Evolutionary conservation across 2,329 filamentous ascomycete species (phyloP).

Genomic region (Penicillium brevicompactum): DNA sequence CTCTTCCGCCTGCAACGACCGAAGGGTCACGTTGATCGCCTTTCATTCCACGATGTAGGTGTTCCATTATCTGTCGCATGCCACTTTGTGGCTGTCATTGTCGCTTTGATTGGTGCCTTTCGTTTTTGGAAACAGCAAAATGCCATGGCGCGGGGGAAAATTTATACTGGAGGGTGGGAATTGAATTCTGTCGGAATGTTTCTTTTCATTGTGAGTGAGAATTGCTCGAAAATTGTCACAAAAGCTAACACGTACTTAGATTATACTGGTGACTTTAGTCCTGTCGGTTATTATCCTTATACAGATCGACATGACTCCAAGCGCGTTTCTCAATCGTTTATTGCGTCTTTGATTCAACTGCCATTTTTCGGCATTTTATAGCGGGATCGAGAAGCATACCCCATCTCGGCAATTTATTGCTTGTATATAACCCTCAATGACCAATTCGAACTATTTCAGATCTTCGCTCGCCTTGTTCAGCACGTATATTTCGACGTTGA

Average conservation of each 20-base stretch:
- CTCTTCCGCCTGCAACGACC: constrained; percentile 61
- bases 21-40: constrained; percentile 28
- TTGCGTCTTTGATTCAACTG: background rate
- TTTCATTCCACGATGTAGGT: constrained; percentile 64
- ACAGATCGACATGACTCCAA: constrained; percentile 11
- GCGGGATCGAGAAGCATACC: background rate
- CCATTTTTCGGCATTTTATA: background rate
- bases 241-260: constrained; percentile 4
- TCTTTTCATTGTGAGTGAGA: constrained; percentile 20
- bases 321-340: background rate
- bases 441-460: background rate
- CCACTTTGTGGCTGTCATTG: constrained; percentile 54
- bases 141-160: constrained; percentile 60
- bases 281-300: constrained; percentile 21
- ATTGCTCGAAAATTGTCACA: background rate
- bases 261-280: constrained; percentile 20
- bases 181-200: constrained; percentile 52
- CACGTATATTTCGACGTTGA: no score
- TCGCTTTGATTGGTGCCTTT: constrained; percentile 56
- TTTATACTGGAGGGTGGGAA: constrained; percentile 63
- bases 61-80: constrained; percentile 56
- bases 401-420: background rate
- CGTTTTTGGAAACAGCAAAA: constrained; percentile 65
- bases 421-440: background rate
- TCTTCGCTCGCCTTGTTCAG: no score